Evolutionary conservation across 169 alveolate genomes (phyloP), one percentile per base, ranked within the genome.

Genomic region (Theileria sp.): DNA sequence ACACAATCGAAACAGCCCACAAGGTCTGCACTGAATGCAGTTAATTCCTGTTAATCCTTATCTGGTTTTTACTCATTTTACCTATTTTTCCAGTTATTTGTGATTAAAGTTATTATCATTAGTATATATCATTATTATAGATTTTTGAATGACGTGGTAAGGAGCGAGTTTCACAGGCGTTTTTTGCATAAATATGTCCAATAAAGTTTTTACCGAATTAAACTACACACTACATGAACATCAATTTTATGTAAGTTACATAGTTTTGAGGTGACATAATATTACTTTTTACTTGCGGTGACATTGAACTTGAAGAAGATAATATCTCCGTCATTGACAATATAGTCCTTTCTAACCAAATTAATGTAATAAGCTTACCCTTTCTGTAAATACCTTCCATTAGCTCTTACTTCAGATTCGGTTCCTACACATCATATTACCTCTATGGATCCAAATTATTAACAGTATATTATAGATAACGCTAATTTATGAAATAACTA

Each of bases 281-380:
- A 74, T 56, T 60, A 74, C 68, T 70, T 69, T 68, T 83, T 85
- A 56, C 95, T 87, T 62, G 94, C 94, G 25, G 99, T 94, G 32
- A 98, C 99, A 86, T 98, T 98, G 92, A 98, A 98, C 88, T 97
- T 98, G 95, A 98, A 98, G 92, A 95, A 97, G 30, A 97, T 93
- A 60, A 97, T 96, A 86, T 98, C 99, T 17, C 99, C 99, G 91
- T 98, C 99, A 51, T 93, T 95, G 44, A 98, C 99, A 25, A 94
- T 97, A 80, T 98, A 98, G 73, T 97, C 98, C 91, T 97, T 98
- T 28, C 86, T 78, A 62, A 12, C 10, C 30, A 34, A 10, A 5
- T n/a, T 13, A 28, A 21, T 25, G 13, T 13, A 66, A 3, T 13
- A n/a, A 2, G 7, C 65, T 54, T 34, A 78, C 86, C 99, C 99